A percentile compares a stretch with the other conserved stretches of the same genome.
Conservation (phyloP, 1,284 basidiomycete genomes). For the Ustilago tritici region DNA sequence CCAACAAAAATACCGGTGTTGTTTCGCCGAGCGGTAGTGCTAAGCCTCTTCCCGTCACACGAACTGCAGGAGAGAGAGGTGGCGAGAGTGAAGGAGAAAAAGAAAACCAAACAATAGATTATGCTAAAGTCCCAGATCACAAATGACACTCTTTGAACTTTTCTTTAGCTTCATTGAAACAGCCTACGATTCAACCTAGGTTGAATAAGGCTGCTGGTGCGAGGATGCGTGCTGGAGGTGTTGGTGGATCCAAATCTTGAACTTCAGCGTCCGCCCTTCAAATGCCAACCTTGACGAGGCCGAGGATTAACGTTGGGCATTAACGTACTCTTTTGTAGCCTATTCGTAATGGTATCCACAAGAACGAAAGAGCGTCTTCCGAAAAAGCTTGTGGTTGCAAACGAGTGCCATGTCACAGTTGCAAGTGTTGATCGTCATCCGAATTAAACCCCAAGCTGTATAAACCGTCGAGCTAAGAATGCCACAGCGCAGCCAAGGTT, state of each 20-base stretch:
- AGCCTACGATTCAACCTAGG: constrained; percentile 15
- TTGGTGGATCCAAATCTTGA: neutral
- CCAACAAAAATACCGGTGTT: neutral
- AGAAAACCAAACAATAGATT: neutral
- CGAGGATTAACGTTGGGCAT: too few species aligned
- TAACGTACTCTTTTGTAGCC: too few species aligned
- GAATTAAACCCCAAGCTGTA: too few species aligned
- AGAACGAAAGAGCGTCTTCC: too few species aligned
- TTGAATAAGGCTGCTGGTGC: constrained; percentile 22
- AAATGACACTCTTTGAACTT: constrained; percentile 12
- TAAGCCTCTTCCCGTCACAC: neutral
- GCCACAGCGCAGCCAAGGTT: too few species aligned
- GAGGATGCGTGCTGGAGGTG: constrained; percentile 7
- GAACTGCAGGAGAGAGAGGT: neutral
- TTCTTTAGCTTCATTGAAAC: constrained; percentile 7
- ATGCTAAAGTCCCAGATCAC: constrained; percentile 5
- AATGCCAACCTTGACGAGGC: too few species aligned
- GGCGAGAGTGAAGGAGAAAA: neutral
- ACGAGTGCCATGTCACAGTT: too few species aligned
- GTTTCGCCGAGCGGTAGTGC: neutral
- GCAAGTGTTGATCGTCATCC: too few species aligned
- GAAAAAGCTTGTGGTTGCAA: too few species aligned
- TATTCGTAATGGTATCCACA: too few species aligned
- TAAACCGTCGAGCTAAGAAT: too few species aligned
- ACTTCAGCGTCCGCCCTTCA: too few species aligned